phyloP scores from a whole-genome alignment of 495 filamentous ascomycete genomes.

The Penicillium antarcticum region DNA sequence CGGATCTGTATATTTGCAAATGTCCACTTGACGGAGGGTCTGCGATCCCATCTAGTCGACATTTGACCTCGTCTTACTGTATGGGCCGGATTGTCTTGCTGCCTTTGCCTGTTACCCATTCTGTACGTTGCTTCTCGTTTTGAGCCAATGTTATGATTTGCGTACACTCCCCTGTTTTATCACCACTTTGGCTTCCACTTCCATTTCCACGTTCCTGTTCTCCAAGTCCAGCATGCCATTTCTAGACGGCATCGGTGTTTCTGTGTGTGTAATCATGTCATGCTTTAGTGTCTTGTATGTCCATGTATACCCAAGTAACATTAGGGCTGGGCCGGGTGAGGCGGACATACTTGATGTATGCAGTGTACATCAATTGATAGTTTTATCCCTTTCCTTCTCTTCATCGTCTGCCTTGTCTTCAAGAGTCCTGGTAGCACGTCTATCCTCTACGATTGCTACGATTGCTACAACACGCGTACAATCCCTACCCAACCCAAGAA shows the following conservation, averaged over 20 bases:
- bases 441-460: too few species aligned
- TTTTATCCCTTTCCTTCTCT: conserved; percentile 1
- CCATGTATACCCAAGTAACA: not conserved
- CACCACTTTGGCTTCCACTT: too few species aligned
- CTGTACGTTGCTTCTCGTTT: not conserved
- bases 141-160: conserved; percentile 10
- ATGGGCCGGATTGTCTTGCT: conserved; percentile 15
- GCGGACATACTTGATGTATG: conserved; percentile 18
- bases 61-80: conserved; percentile 2
- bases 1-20: conserved; percentile 27
- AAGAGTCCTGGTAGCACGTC: too few species aligned
- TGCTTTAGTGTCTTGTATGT: not conserved
- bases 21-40: conserved; percentile 12
- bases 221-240: conserved; percentile 2
- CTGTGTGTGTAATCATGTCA: not conserved
- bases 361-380: conserved; percentile 31
- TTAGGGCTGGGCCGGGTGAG: not conserved
- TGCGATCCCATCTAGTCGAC: conserved; percentile 16
- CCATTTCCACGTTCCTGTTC: not conserved
- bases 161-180: not conserved
- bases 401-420: not conserved
- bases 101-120: not conserved
- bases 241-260: conserved; percentile 18
- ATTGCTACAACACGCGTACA: too few species aligned
- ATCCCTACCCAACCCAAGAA: not conserved